Evolutionary conservation across 768 basidiomycete species (phyloP).

Genomic region (Heimioporus sp.): DNA sequence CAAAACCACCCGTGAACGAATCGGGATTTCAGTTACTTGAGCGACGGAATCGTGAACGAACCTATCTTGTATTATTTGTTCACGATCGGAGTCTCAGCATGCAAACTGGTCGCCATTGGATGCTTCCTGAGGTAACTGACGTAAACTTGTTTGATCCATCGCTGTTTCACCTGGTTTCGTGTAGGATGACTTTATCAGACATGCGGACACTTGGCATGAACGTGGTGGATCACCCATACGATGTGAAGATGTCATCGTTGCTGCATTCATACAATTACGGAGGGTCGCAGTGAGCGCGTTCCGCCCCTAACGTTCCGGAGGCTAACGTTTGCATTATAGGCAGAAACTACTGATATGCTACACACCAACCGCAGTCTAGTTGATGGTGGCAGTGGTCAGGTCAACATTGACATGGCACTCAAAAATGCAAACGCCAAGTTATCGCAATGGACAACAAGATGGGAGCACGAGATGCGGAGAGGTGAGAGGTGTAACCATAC

Average conservation of each 20-base stretch:
- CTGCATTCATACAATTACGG: conserved; percentile 74
- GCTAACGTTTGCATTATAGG: conserved; percentile 37
- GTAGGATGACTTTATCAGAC: conserved; percentile 69
- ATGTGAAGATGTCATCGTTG: conserved; percentile 79
- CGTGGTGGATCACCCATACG: conserved; percentile 49
- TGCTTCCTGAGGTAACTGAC: conserved; percentile 66
- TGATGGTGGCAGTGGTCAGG: conserved; percentile 51
- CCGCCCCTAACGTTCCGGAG: neutral
- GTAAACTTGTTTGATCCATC: conserved; percentile 1
- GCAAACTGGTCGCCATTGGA: conserved; percentile 85
- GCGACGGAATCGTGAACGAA: conserved; percentile 81
- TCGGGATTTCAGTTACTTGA: conserved; percentile 65
- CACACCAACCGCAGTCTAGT: conserved; percentile 47
- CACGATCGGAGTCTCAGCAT: conserved; percentile 85
- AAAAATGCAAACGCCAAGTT: conserved; percentile 71
- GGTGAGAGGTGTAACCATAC: conserved; percentile 38
- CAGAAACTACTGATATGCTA: conserved; percentile 78
- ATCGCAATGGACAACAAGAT: conserved; percentile 67
- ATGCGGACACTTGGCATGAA: conserved; percentile 71
- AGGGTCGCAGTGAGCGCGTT: conserved; percentile 64
- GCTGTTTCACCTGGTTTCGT: conserved; percentile 8
- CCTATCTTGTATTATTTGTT: conserved; percentile 82
- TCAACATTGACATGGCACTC: conserved; percentile 72
- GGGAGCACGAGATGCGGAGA: conserved; percentile 71
- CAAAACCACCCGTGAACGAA: conserved; percentile 56